Evolutionary conservation across 345 rosid genomes (phyloP), one percentile per base, ranked within the genome.

Genomic region (Eucalyptus marginata): DNA sequence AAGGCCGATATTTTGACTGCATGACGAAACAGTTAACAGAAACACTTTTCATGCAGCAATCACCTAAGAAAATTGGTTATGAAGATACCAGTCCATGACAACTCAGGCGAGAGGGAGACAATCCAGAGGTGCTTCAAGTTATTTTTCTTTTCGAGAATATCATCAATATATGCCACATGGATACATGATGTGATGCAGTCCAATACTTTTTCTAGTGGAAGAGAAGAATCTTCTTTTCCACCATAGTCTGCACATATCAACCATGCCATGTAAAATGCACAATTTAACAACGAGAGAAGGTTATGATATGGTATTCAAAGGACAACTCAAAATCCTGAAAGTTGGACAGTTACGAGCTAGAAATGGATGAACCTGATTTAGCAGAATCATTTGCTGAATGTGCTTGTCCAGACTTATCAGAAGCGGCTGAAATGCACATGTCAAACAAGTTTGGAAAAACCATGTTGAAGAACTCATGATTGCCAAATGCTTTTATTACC

Each of bases 1-100:
- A 96, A 94, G 79, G 96, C 93, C 12, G 96, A 95, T 90, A 93
- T 90, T 94, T 97, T 97, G 90, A 96, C 99, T 97, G 97, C 86
- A 87, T 80, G 8, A 87, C 18, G 25, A 29, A 49, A 86, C 51
- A 12, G 27, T 54, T 27, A 64, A 40, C 17, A 54, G 58, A 17
- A 20, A n/a, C 16, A 87, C 20, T 46, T 44, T 11, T 13, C 25
- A 40, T 47, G 29, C 17, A 13, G 43, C 68, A 86, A 66, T 89
- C 36, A 33, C 47, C 64, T 56, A 84, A 31, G 59, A 8, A 43
- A 52, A 49, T 51, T 87, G 47, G 83, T 27, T 71, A 86, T 44
- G 62, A 50, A 89, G 31, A 91, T 97, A 96, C 99, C 99, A 80
- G 91, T 94, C 99, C 99, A 97, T 29, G 93, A 93, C 66, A 93